Conservation (phyloP, 176 grass and related monocot species). For the Juncus inflexus region DNA sequence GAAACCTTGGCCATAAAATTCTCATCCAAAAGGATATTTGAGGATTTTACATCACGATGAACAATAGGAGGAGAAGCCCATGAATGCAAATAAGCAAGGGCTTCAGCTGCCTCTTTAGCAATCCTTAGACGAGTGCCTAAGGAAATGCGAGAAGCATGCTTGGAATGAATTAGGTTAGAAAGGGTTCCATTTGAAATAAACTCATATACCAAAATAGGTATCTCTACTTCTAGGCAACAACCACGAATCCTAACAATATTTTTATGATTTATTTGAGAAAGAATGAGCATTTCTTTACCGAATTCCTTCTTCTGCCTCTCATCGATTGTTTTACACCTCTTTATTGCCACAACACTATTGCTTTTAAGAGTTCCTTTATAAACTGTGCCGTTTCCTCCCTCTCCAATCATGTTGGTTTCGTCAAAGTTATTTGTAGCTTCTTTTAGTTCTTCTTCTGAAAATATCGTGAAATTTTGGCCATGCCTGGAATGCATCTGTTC, state of each 20-base stretch:
- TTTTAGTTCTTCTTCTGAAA: constrained; percentile 7
- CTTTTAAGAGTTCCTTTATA: constrained; percentile 27
- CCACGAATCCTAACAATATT: constrained; percentile 35
- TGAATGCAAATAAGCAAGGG: constrained; percentile 31
- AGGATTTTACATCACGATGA: constrained; percentile 35
- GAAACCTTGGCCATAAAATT: constrained; percentile 21
- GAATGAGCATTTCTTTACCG: constrained; percentile 32
- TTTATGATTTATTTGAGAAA: constrained; percentile 24
- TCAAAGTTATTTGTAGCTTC: constrained; percentile 34
- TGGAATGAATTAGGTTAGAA: constrained; percentile 6
- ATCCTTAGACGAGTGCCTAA: constrained; percentile 25
- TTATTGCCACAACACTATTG: constrained; percentile 8
- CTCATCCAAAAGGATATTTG: constrained; percentile 27
- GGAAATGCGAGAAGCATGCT: neutral
- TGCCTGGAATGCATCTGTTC: constrained; percentile 8
- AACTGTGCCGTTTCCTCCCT: constrained; percentile 37
- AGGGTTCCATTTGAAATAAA: constrained; percentile 33
- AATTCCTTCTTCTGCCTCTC: constrained; percentile 28
- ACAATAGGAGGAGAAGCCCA: constrained; percentile 17
- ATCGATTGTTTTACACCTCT: constrained; percentile 32
- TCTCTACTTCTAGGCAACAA: constrained; percentile 35
- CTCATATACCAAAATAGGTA: constrained; percentile 37
- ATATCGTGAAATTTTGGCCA: constrained; percentile 21
- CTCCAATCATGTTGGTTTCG: constrained; percentile 23
- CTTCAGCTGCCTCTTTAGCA: constrained; percentile 8